A percentile compares a stretch with the other conserved stretches of the same genome.
These are phyloP conservation scores for Sclerotiophoma versabilis DNA, from an alignment of 2,329 filamentous ascomycete genomes.

Conservation along the genomic window DNA sequence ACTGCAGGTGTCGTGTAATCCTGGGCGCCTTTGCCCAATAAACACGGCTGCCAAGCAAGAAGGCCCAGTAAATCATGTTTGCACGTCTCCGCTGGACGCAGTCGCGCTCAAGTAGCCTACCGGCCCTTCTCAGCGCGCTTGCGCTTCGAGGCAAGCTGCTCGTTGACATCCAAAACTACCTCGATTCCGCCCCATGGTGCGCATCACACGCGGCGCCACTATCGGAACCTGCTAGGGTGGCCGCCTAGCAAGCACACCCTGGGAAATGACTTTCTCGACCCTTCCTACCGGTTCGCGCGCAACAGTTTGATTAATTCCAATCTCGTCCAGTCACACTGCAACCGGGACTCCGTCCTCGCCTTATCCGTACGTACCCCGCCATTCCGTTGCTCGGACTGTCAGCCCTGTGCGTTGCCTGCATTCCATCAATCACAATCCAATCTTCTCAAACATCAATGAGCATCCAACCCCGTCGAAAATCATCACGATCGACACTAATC, in stretches of 20 bases:
- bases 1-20: constrained; percentile 26
- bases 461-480: background rate
- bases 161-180: background rate
- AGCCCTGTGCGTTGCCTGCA: constrained; percentile 5
- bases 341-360: constrained; percentile 14
- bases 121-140: constrained; percentile 21
- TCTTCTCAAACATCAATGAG: background rate
- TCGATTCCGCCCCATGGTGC: constrained; percentile 9
- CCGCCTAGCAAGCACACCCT: constrained; percentile 18
- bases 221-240: constrained; percentile 12
- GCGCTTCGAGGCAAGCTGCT: constrained; percentile 14
- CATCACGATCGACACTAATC: background rate
- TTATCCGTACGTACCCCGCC: constrained; percentile 27
- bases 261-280: constrained; percentile 24
- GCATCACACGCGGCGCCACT: constrained; percentile 14
- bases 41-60: constrained; percentile 29
- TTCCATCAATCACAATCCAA: constrained; percentile 13
- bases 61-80: constrained; percentile 16
- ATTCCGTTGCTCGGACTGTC: constrained; percentile 11
- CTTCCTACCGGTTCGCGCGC: constrained; percentile 35
- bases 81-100: constrained; percentile 15
- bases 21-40: constrained; percentile 33
- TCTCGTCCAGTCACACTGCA: constrained; percentile 26
- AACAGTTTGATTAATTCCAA: constrained; percentile 28
- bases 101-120: constrained; percentile 11